Percentiles rank a stretch among this genome's conserved stretches.
phyloP scores from a whole-genome alignment of 2,329 filamentous ascomycete genomes.

The Colletotrichum phormii region DNA sequence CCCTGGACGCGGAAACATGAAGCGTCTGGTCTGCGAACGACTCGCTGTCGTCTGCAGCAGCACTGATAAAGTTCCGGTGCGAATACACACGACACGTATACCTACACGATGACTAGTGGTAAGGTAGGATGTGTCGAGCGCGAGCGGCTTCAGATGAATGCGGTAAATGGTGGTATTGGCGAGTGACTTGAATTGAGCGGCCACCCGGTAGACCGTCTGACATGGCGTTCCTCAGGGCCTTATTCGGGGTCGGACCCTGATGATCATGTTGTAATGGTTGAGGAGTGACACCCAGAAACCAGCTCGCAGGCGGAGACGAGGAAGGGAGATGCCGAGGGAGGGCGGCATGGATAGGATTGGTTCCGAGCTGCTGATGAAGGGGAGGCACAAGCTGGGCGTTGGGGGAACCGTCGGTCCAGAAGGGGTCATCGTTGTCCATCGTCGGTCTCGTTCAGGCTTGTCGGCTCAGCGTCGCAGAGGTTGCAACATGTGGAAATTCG shows the following conservation, averaged over 20 bases:
- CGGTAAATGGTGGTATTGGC: slow-evolving; percentile 12
- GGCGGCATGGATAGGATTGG: slow-evolving; percentile 15
- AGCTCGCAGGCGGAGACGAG: slow-evolving; percentile 6
- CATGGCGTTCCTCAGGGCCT: slow-evolving; percentile 9
- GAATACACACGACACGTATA: not conserved
- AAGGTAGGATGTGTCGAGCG: not conserved
- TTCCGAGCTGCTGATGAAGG: slow-evolving; percentile 2
- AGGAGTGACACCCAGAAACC: slow-evolving; percentile 10
- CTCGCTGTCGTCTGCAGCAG: not conserved
- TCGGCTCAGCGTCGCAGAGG: slow-evolving; percentile 5
- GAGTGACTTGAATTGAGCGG: not conserved
- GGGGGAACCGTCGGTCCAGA: not conserved
- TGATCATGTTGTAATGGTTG: slow-evolving; percentile 18
- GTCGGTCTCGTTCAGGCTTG: slow-evolving; percentile 11
- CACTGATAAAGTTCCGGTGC: slow-evolving; percentile 10
- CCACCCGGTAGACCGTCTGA: slow-evolving; percentile 8
- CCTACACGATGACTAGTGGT: not conserved
- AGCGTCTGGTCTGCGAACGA: not conserved
- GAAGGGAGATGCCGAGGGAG: slow-evolving; percentile 14
- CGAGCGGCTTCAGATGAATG: slow-evolving; percentile 27
- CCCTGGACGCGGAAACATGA: not conserved
- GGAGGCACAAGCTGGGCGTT: not conserved
- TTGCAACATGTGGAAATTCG: not conserved
- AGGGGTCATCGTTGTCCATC: slow-evolving; percentile 24
- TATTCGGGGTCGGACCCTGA: slow-evolving; percentile 32